These are phyloP conservation scores for Zygosaccharomyces rouxii DNA, from an alignment of 805 yeast genomes.

Conservation along the genomic window DNA sequence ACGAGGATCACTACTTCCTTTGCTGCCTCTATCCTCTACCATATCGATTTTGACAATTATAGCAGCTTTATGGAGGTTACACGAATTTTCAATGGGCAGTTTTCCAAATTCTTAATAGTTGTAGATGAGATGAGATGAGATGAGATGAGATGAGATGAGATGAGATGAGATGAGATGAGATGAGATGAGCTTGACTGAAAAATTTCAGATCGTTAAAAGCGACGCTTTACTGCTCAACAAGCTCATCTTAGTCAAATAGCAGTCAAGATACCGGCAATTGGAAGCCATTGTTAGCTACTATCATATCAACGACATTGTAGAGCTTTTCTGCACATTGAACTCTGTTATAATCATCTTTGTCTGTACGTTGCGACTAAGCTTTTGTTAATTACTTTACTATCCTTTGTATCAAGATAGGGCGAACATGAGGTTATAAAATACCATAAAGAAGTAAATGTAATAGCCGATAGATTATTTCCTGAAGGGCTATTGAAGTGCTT, in stretches of 20 bases:
- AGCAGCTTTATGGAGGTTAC: background rate
- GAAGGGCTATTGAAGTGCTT: background rate
- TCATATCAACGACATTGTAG: background rate
- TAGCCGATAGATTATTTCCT: no score
- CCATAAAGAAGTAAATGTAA: background rate
- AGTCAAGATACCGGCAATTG: background rate
- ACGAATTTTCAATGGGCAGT: background rate
- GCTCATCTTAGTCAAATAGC: background rate
- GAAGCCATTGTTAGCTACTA: background rate
- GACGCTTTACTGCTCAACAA: background rate
- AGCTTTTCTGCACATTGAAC: background rate
- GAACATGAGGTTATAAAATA: background rate
- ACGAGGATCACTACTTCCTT: conserved; percentile 62
- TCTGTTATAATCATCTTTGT: background rate
- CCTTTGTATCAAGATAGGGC: background rate
- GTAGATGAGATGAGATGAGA: conserved; percentile 3
- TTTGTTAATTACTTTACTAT: background rate
- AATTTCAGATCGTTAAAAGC: conserved; percentile 12
- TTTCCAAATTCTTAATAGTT: background rate
- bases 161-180: conserved; percentile 14
- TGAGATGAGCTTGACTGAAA: conserved; percentile 20
- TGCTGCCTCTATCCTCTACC: conserved; percentile 24
- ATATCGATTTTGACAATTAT: conserved; percentile 6
- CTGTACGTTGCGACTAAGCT: background rate
- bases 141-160: conserved; percentile 28